phyloP scores from a whole-genome alignment of 768 basidiomycete genomes.

The Dacryopinax spathularia region DNA sequence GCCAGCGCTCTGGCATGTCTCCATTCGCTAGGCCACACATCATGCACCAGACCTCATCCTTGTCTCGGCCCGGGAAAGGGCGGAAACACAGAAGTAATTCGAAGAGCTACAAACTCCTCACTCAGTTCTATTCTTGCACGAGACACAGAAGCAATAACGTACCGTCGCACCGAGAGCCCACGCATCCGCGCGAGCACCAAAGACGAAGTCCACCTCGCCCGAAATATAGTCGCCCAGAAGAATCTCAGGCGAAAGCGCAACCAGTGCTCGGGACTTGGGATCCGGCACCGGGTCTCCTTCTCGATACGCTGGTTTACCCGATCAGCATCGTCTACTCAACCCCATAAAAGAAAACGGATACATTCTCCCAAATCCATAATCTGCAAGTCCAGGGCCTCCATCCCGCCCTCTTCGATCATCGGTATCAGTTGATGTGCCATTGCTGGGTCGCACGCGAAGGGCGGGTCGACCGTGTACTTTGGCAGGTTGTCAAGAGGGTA shows the following conservation, averaged over 20 bases:
- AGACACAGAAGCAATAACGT: too few relatives aligned
- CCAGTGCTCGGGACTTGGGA: neutral
- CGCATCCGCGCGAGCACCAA: neutral
- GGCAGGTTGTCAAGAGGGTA: neutral
- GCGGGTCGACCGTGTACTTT: neutral
- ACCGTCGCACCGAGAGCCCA: neutral
- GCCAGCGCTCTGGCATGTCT: neutral
- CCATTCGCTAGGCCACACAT: neutral
- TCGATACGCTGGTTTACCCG: neutral
- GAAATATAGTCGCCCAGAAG: neutral
- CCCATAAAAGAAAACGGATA: neutral
- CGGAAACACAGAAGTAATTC: neutral
- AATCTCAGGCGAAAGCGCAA: neutral
- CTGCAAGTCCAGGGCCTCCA: neutral
- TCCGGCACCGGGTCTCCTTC: neutral
- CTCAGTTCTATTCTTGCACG: too few relatives aligned
- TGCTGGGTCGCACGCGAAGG: neutral
- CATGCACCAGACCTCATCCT: conserved; percentile 1
- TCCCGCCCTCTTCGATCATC: neutral
- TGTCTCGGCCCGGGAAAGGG: neutral
- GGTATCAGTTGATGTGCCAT: neutral
- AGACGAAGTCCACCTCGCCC: neutral
- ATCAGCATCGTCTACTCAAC: too few relatives aligned
- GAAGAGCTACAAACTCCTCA: neutral
- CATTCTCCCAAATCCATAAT: neutral